These are phyloP conservation scores for Furcasterigmium furcatum DNA, from an alignment of 2,329 filamentous ascomycete genomes.

Conservation along the genomic window DNA sequence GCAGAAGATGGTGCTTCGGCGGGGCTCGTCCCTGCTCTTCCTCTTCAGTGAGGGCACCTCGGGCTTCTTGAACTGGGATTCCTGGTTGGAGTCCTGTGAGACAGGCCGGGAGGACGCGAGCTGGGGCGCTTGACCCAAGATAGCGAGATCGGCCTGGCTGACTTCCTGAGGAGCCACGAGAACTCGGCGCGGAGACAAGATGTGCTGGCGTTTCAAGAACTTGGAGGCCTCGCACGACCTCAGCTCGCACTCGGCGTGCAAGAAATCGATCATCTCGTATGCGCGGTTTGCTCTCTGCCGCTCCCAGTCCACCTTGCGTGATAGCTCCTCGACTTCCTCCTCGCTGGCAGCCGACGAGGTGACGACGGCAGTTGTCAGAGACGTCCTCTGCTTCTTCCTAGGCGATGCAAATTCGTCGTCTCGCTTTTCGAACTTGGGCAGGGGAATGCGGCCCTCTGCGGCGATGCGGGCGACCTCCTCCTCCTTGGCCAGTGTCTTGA, in stretches of 20 bases:
- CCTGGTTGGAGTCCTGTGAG: constrained; percentile 2
- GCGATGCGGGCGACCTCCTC: constrained; percentile 72
- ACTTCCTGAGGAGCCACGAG: constrained; percentile 29
- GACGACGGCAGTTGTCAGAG: constrained; percentile 46
- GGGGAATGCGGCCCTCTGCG: constrained; percentile 65
- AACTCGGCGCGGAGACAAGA: constrained; percentile 29
- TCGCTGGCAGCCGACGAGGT: constrained; percentile 53
- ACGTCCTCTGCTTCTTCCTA: constrained; percentile 39
- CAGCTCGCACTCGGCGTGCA: constrained; percentile 71
- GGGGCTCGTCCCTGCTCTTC: constrained; percentile 34
- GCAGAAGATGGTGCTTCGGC: constrained; percentile 54
- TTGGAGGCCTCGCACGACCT: constrained; percentile 61
- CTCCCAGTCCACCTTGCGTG: constrained; percentile 52
- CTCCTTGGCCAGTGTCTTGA: constrained; percentile 69
- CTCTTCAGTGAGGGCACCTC: constrained; percentile 10
- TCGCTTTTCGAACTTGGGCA: constrained; percentile 51
- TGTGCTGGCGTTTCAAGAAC: constrained; percentile 24
- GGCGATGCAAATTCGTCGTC: constrained; percentile 63
- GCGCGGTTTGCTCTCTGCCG: constrained; percentile 64
- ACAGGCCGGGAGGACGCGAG: neutral
- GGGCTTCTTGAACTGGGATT: constrained; percentile 10
- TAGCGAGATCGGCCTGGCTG: constrained; percentile 38
- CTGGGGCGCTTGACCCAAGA: constrained; percentile 25
- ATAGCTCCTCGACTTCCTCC: constrained; percentile 56
- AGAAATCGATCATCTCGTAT: constrained; percentile 70